phyloP scores from a whole-genome alignment of 495 filamentous ascomycete genomes.

The Neurospora terricola region DNA sequence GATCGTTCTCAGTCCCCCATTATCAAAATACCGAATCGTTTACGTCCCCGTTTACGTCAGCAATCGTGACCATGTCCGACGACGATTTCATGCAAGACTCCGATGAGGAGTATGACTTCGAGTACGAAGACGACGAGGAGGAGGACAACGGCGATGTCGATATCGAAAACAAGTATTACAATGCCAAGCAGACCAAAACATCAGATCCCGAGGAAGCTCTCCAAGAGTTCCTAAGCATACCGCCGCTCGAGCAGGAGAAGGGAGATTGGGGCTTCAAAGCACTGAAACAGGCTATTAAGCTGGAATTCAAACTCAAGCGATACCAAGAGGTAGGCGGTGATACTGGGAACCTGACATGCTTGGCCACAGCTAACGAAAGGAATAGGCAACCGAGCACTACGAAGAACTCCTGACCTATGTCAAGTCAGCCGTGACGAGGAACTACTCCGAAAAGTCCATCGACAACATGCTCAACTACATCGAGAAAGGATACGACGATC shows the following conservation, averaged over 20 bases:
- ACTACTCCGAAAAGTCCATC: slow-evolving; percentile 98
- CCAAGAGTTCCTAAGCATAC: slow-evolving; percentile 81
- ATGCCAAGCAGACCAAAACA: slow-evolving; percentile 92
- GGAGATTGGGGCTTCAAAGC: slow-evolving; percentile 99
- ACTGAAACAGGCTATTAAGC: slow-evolving; percentile 93
- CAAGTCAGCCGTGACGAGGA: slow-evolving; percentile 91
- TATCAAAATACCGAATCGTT: not conserved
- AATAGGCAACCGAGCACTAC: slow-evolving; percentile 89
- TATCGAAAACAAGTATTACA: slow-evolving; percentile 99
- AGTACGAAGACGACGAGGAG: slow-evolving; percentile 86
- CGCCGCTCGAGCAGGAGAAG: slow-evolving; percentile 73
- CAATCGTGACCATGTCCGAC: slow-evolving; percentile 66
- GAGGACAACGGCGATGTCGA: slow-evolving; percentile 82
- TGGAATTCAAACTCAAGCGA: slow-evolving; percentile 79
- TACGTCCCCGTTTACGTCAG: not conserved
- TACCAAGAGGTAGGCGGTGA: slow-evolving; percentile 60
- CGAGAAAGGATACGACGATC: slow-evolving; percentile 81
- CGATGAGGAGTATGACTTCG: slow-evolving; percentile 93
- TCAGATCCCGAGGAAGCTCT: slow-evolving; percentile 81
- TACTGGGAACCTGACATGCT: not conserved
- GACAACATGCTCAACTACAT: slow-evolving; percentile 99
- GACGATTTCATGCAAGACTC: slow-evolving; percentile 99
- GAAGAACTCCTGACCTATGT: slow-evolving; percentile 93
- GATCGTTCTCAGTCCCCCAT: not conserved
- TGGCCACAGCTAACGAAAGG: slow-evolving; percentile 5